Conservation (phyloP, 345 rosid species). For the Acer negundo region DNA sequence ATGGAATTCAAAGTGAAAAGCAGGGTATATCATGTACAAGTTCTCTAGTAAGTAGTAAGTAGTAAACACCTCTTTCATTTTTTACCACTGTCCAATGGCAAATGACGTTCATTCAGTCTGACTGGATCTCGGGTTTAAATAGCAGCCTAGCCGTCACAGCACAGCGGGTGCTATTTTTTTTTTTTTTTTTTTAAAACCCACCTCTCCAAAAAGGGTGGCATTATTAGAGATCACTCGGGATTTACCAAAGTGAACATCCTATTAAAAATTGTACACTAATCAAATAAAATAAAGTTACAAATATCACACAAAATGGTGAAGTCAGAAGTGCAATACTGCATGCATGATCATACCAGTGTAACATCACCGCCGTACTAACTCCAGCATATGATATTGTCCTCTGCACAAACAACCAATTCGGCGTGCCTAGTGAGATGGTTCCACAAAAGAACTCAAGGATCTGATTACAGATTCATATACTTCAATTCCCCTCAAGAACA, state of each 20-base stretch:
- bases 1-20: too few relatives aligned
- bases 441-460: slow-evolving; percentile 63
- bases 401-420: slow-evolving; percentile 14
- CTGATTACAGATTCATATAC: slow-evolving; percentile 76
- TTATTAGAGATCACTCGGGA: neutral
- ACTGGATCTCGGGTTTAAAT: neutral
- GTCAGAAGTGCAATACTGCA: too few relatives aligned
- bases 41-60: too few relatives aligned
- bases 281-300: neutral
- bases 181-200: too few relatives aligned
- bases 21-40: too few relatives aligned
- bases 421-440: slow-evolving; percentile 33
- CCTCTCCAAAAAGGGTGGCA: neutral
- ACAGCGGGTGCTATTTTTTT: too few relatives aligned
- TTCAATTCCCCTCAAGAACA: slow-evolving; percentile 77
- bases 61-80: too few relatives aligned
- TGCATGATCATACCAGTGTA: slow-evolving; percentile 8
- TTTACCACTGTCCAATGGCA: too few relatives aligned
- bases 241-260: neutral
- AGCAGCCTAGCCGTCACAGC: too few relatives aligned
- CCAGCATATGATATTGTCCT: neutral
- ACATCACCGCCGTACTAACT: slow-evolving; percentile 1
- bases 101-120: too few relatives aligned
- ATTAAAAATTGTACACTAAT: neutral
- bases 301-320: neutral